Evolutionary conservation across 139 green algal species (phyloP), one percentile per base, ranked within the genome.

Genomic region (Coccomyxa sp.): DNA sequence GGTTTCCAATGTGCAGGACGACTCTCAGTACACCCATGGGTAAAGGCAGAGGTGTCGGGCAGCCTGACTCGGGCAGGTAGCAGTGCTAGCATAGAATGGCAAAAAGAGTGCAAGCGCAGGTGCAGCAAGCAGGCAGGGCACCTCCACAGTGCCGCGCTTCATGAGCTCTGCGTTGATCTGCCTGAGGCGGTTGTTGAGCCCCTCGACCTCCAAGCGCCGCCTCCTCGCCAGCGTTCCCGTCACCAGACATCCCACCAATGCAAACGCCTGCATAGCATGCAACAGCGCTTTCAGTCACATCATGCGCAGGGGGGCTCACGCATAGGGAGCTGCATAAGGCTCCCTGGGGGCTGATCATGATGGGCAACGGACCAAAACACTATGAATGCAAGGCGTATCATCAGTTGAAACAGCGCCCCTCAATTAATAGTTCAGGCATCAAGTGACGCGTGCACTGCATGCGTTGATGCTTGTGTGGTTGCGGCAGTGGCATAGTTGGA

Each of bases 81-180:
- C n/a, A n/a, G n/a, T n/a, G n/a, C n/a, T n/a, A n/a, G n/a, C n/a
- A n/a, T n/a, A n/a, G n/a, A n/a, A n/a, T n/a, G n/a, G n/a, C n/a
- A n/a, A n/a, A n/a, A n/a, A n/a, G n/a, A n/a, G n/a, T 39, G 50
- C 12, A 31, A 3, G 16, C 0, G 50, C 64, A 39, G 22, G 64
- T 16, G 29, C 64, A 22, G 38, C 64, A 38, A 34, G 35, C 5
- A 34, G 64, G 29, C 24, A 55, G 12, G 18, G 29, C 44, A 72
- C 82, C 68, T 81, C 76, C 6, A 44, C 70, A 37, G 68, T 31
- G 29, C 55, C 38, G 34, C 79, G 73, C 36, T 54, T 58, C 22
- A 84, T 73, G 39, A 89, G 85, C 70, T 89, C 79, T 0, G 50
- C 40, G 35, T 89, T 89, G 73, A 89, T 89, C 5, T 81, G 74